Base-by-base conservation (phyloP, 2,329 filamentous ascomycete species). In the Fusarium sp. region DNA sequence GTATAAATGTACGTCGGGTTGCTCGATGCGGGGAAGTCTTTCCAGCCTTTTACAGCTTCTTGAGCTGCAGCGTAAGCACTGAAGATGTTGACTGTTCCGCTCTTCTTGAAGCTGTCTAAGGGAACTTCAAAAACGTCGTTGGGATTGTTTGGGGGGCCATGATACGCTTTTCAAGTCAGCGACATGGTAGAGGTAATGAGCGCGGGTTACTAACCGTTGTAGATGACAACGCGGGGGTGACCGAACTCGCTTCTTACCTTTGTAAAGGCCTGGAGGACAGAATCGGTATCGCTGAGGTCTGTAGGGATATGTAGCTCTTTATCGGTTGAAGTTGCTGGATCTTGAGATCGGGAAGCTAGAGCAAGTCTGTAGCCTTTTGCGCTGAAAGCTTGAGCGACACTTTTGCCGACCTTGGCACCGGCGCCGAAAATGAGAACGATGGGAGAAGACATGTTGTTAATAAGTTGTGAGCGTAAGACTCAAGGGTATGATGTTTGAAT, bases 341-440 rank as follows among this genome's bases (percentile, higher is more conserved):
- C 22, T 27, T 72, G 60, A 0, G 59, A 59, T 18, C 68, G 56
- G 0, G 64, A 71, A 0, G 55, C 68, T 1, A 71, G 22, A 6
- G 53, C 63, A 1, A 69, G 53, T 46, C 50, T 72, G 11, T 65
- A 69, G 2, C 68, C 63, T 5, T 71, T 64, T 27, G 47, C 10
- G 4, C 17, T 18, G 8, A 71, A 59, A 4, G 63, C 44, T 18
- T 72, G 39, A 4, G 68, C 68, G 6, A 71, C 58, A 10, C 53
- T 54, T n/a, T 29, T 39, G 10, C 68, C 68, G 17, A 68, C 42
- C 3, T 56, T 65, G n/a, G 68, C 54, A 7, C 68, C 68, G 1
- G 68, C 63, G 4, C 68, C 68, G 8, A 71, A 59, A 15, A 71
- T 60, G 9, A 71, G 63, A 13, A 27, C 60, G 1, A 56, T 15